Conservation (phyloP, 139 green algal species). For the Chlorella ohadii region DNA sequence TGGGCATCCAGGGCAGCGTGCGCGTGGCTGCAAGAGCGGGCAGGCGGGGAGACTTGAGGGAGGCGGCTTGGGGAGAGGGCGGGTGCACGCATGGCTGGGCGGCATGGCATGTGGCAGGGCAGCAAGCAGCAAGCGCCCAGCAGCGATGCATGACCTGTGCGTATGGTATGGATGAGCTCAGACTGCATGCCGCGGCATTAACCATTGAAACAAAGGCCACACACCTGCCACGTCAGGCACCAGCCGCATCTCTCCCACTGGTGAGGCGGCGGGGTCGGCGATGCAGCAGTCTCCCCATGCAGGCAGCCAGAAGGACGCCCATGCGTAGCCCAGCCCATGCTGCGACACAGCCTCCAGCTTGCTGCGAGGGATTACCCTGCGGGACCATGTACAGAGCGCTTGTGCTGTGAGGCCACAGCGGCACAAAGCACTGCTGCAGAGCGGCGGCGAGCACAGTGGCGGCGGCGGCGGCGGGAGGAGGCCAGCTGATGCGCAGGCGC, state of each 20-base stretch:
- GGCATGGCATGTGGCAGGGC: no score
- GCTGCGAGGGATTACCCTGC: constrained; percentile 18
- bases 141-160: no score
- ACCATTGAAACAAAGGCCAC: neutral
- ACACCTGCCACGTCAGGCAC: constrained; percentile 33
- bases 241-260: constrained; percentile 54
- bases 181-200: no score
- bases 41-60: neutral
- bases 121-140: no score
- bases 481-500: neutral
- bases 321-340: constrained; percentile 37
- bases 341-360: neutral
- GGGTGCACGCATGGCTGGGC: no score
- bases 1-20: constrained; percentile 41
- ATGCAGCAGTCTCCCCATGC: constrained; percentile 27
- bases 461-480: neutral
- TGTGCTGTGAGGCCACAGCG: no score
- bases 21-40: neutral
- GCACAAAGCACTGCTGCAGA: neutral
- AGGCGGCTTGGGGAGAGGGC: no score
- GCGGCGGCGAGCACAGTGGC: no score
- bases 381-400: neutral
- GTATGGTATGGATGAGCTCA: no score
- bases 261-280: constrained; percentile 22
- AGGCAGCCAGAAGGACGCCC: constrained; percentile 53